A percentile compares a stretch with the other conserved stretches of the same genome.
These are phyloP conservation scores for Tuctoria greenei DNA, from an alignment of 176 grass and related monocot species.

Conservation along the genomic window DNA sequence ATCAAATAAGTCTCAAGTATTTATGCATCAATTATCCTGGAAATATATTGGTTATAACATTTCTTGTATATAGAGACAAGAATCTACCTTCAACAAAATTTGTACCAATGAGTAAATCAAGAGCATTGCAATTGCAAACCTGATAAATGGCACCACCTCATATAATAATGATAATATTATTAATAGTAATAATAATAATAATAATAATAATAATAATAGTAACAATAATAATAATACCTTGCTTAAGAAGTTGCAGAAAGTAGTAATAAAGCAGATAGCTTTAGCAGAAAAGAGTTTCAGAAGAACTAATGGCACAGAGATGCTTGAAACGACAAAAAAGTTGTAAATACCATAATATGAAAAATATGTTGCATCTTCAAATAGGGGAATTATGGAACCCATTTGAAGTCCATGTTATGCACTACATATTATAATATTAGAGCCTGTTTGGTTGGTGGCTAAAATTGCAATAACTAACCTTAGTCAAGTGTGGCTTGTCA, in stretches of 20 bases:
- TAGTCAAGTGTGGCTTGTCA: too few species aligned
- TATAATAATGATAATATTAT: too few species aligned
- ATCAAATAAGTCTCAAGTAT: background rate
- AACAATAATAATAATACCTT: background rate
- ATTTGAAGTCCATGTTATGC: too few species aligned
- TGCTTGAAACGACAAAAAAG: background rate
- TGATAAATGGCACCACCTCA: slow-evolving; percentile 55
- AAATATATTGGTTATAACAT: background rate
- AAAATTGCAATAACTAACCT: too few species aligned
- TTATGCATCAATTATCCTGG: background rate
- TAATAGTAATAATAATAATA: too few species aligned
- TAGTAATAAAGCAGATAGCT: background rate
- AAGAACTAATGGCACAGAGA: background rate
- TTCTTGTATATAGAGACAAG: background rate
- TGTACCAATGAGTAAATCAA: slow-evolving; percentile 66
- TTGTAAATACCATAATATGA: too few species aligned
- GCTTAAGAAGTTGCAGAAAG: background rate
- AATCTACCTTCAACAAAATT: slow-evolving; percentile 53
- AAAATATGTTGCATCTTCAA: background rate
- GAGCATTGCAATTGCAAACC: slow-evolving; percentile 67
- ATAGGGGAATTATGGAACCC: background rate
- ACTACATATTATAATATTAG: too few species aligned
- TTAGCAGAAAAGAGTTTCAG: background rate
- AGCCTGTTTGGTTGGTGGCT: too few species aligned
- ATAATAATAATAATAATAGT: too few species aligned